Evolutionary conservation across 208 protist genomes (phyloP), one percentile per base, ranked within the genome.

Genomic region (Acanthamoeba lenticulata): DNA sequence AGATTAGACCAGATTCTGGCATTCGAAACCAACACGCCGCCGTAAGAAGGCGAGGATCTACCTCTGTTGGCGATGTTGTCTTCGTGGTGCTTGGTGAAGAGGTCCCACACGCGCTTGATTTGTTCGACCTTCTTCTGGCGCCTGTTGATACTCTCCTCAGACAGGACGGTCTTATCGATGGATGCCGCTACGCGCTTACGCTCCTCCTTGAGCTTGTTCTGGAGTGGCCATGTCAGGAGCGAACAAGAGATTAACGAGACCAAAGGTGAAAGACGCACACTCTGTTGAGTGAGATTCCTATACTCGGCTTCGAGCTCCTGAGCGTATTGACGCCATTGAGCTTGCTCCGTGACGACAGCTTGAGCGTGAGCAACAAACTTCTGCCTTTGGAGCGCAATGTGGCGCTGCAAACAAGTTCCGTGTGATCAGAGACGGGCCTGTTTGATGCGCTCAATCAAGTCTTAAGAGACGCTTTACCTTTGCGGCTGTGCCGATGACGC

Each of bases 201-300:
- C 34, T 91, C 57, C 29, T 91, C 85, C n/a, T 47, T 62, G 13
- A 91, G 15, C 13, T 91, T 72, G 36, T 91, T 62, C 85, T 91
- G 85, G n/a, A 65, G n/a, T 45, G 15, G 24, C 13, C 21, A 36
- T 6, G 81, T 42, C 34, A 42, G 57, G 36, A 21, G 36, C 36
- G 32, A 44, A 3, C 32, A 74, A 4, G 1, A 36, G 29, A 15
- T 11, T 5, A n/a, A 69, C 4, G 60, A 21, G 29, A 60, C 47
- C 79, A 62, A n/a, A n/a, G n/a, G n/a, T n/a, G n/a, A n/a, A n/a
- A n/a, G 13, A 34, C 67, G 29, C 15, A 40, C 24, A 29, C 29
- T 72, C 52, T 62, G 45, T 34, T 47, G 55, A 91, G 85, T 91
- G 11, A 86, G 77, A 9, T 32, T 17, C 29, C 57, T 44, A 34